Evolutionary conservation across 768 basidiomycete species (phyloP).

Genomic region (Dentipellis sp.): DNA sequence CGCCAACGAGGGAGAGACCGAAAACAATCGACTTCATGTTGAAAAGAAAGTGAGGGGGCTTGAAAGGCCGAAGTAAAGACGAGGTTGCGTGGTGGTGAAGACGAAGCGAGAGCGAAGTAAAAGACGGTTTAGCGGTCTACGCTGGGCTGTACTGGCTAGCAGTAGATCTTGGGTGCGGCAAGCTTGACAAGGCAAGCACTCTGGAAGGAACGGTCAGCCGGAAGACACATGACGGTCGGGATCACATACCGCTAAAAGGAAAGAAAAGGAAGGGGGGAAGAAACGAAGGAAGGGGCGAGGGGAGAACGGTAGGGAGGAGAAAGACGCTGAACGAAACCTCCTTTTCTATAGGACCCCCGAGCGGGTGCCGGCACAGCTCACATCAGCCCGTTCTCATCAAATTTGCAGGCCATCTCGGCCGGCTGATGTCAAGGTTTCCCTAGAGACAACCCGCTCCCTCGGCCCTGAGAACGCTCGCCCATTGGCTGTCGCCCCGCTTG

Average conservation of each 20-base stretch:
- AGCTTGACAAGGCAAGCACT: conserved; percentile 36
- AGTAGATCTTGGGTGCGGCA: conserved; percentile 35
- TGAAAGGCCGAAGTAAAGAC: conserved; percentile 20
- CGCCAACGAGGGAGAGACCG: conserved; percentile 48
- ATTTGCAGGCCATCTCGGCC: conserved; percentile 2
- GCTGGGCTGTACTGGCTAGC: conserved; percentile 63
- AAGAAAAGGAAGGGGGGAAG: conserved; percentile 21
- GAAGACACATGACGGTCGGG: too few relatives aligned
- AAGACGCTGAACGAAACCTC: conserved; percentile 21
- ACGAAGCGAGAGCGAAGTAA: conserved; percentile 30
- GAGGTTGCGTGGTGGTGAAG: conserved; percentile 25
- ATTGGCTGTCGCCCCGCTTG: not conserved
- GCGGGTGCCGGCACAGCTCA: not conserved
- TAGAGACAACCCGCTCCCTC: not conserved
- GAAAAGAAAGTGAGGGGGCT: conserved; percentile 31
- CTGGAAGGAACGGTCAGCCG: conserved; percentile 16
- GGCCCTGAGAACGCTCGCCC: not conserved
- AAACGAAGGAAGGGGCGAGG: conserved; percentile 31
- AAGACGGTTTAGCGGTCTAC: conserved; percentile 55
- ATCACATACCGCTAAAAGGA: conserved; percentile 35
- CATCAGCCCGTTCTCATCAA: conserved; percentile 1
- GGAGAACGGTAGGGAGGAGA: conserved; percentile 28
- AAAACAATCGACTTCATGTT: conserved; percentile 58
- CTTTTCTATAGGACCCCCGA: not conserved
- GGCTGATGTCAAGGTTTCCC: not conserved